Conservation (phyloP, 257 asterid species). For the Penstemon newberryi region DNA sequence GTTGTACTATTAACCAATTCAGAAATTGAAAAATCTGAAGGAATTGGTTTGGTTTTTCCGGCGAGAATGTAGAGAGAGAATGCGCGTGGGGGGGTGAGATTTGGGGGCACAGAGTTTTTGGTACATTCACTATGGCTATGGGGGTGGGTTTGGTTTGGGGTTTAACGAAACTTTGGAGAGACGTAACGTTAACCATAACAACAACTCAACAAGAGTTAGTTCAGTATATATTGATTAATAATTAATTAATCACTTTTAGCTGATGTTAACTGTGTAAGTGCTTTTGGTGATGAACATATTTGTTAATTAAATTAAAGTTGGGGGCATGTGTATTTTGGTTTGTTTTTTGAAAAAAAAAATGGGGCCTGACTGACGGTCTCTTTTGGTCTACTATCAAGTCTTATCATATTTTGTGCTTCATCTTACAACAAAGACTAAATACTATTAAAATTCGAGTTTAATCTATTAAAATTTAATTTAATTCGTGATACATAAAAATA, state of each 20-base stretch:
- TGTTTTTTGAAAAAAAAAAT: too few species aligned
- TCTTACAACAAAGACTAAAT: too few species aligned
- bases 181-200: slow-evolving; percentile 49
- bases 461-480: too few species aligned
- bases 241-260: slow-evolving; percentile 16
- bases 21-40: slow-evolving; percentile 15
- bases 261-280: not conserved
- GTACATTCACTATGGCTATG: slow-evolving; percentile 24
- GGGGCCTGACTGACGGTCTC: too few species aligned
- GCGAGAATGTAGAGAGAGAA: slow-evolving; percentile 42
- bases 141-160: slow-evolving; percentile 46
- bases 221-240: slow-evolving; percentile 28
- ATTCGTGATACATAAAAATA: too few species aligned
- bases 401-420: too few species aligned
- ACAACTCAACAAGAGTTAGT: slow-evolving; percentile 34
- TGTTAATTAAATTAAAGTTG: not conserved
- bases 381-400: too few species aligned
- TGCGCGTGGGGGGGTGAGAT: slow-evolving; percentile 33
- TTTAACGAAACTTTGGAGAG: slow-evolving; percentile 57
- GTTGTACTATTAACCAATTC: too few species aligned
- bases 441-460: too few species aligned
- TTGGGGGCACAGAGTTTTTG: slow-evolving; percentile 43
- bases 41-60: slow-evolving; percentile 34
- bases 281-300: slow-evolving; percentile 15
- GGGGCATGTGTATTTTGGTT: not conserved